Base-by-base conservation (phyloP, 2,329 filamentous ascomycete genomes). In the Talaromyces piceae region DNA sequence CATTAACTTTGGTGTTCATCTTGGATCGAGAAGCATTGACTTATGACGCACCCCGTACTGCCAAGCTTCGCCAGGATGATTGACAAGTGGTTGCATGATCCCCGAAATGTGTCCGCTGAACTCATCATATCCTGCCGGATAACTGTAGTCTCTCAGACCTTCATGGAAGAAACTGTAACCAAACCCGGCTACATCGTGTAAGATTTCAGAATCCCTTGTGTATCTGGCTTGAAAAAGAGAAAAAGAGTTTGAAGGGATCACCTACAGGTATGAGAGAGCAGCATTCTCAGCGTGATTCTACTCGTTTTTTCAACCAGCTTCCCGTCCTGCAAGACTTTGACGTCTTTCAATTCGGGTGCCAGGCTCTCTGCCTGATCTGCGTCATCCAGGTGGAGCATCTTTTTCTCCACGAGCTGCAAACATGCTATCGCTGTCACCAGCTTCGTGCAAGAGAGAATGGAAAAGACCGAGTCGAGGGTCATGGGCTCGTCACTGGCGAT, bases 31-130 rank as follows among this genome's bases (percentile, higher is more conserved):
- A n/a, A 30, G 13, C 2, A 2, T 25, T n/a, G n/a, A 4, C 11
- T 25, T n/a, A 9, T 20, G 7, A 37, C 33, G 33, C 20, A 33
- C 27, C 1, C 77, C 76, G 23, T 86, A 86, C 53, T 80, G 74
- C 79, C 80, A 87, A 4, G 69, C 70, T 25, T 76, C 73, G 0
- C 83, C 83, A 0, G 84, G 83, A 55, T 87, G 81, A 56, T 83
- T 81, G 1, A 85, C 66, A n/a, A 87, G 66, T 0, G 82, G 78
- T 28, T 60, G 59, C 49, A 70, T 63, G 37, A 77, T 59, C 47
- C 83, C 69, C 22, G 80, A 80, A 37, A 71, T 69, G 16, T 73
- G 60, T 12, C 77, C 70, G 0, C 73, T 74, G 59, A 83, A 79
- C 60, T 84, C 81, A 51, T 84, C 77, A 8, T 77, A 60, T 0